Percentiles rank a stretch among this genome's conserved stretches.
Conservation (phyloP, 768 basidiomycete genomes). For the Suillus clintonianus region DNA sequence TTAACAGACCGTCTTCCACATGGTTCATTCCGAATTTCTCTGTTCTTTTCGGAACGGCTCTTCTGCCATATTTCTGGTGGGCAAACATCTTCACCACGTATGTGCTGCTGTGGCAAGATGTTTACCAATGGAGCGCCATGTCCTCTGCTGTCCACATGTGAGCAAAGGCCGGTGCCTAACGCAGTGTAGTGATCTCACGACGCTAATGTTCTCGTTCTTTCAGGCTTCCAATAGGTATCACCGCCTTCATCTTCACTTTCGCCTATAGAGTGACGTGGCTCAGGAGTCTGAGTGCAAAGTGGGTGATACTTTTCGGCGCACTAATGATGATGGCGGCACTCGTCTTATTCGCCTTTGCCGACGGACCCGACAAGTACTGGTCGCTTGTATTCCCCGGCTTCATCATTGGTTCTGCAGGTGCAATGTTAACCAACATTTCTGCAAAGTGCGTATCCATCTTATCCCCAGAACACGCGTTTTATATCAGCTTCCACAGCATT, state of each 20-base stretch:
- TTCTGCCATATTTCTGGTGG: conserved; percentile 44
- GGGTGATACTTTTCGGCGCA: conserved; percentile 39
- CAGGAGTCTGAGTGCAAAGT: conserved; percentile 35
- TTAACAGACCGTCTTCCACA: background rate
- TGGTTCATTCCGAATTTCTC: conserved; percentile 38
- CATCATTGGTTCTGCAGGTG: background rate
- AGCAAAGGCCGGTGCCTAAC: background rate
- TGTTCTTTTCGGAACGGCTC: conserved; percentile 36
- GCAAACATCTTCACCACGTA: conserved; percentile 34
- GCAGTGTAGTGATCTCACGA: background rate
- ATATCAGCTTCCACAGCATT: conserved; percentile 30
- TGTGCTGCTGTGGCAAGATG: conserved; percentile 36
- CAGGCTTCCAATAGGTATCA: conserved; percentile 40
- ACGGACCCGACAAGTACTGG: conserved; percentile 41
- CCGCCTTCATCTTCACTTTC: conserved; percentile 33
- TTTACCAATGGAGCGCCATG: conserved; percentile 37
- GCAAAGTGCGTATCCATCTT: conserved; percentile 36
- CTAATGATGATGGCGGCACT: conserved; percentile 36
- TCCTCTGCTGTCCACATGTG: conserved; percentile 35
- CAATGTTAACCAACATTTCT: conserved; percentile 22
- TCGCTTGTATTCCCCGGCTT: conserved; percentile 15
- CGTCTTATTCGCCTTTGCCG: conserved; percentile 42
- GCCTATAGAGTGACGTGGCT: conserved; percentile 32
- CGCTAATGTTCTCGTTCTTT: background rate
- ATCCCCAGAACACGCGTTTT: background rate